A percentile compares a stretch with the other conserved stretches of the same genome.
phyloP scores from a whole-genome alignment of 1,139 yeast species.

The Kurtzmaniella quercitrusa region DNA sequence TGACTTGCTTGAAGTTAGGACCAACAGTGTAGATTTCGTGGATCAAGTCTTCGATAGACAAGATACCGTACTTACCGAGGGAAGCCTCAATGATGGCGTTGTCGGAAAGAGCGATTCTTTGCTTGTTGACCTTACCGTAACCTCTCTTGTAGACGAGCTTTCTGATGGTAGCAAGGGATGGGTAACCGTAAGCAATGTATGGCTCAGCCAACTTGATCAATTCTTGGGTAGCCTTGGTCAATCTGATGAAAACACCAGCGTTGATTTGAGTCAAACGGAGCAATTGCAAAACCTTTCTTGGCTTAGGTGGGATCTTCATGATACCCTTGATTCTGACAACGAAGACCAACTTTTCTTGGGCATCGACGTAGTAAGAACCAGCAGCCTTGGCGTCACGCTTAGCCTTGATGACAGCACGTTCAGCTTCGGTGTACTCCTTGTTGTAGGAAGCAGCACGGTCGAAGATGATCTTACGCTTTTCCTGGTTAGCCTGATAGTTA shows the following conservation, averaged over 20 bases:
- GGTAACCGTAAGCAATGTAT: constrained; percentile 99
- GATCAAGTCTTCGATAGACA: constrained; percentile 94
- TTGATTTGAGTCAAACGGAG: constrained; percentile 97
- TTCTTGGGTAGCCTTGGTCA: constrained; percentile 98
- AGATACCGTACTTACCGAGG: constrained; percentile 96
- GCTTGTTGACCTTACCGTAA: constrained; percentile 98
- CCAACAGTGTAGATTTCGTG: constrained; percentile 99
- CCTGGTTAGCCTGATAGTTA: constrained; percentile 62
- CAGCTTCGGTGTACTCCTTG: constrained; percentile 93
- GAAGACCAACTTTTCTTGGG: constrained; percentile 94
- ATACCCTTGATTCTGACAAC: constrained; percentile 99
- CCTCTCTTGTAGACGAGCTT: constrained; percentile 99
- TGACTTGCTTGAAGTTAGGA: constrained; percentile 99
- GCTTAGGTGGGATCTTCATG: constrained; percentile 99
- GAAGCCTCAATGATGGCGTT: constrained; percentile 90
- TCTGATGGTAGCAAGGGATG: constrained; percentile 93
- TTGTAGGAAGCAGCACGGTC: constrained; percentile 98
- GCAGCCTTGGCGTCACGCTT: constrained; percentile 96
- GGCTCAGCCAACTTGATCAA: constrained; percentile 97
- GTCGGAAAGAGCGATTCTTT: constrained; percentile 93
- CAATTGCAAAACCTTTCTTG: constrained; percentile 98
- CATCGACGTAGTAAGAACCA: constrained; percentile 96
- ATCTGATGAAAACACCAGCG: constrained; percentile 96
- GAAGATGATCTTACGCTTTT: constrained; percentile 92
- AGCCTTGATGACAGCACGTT: constrained; percentile 87